Base-by-base conservation (phyloP, 2,329 filamentous ascomycete genomes). In the Teratosphaeriaceae sp. region DNA sequence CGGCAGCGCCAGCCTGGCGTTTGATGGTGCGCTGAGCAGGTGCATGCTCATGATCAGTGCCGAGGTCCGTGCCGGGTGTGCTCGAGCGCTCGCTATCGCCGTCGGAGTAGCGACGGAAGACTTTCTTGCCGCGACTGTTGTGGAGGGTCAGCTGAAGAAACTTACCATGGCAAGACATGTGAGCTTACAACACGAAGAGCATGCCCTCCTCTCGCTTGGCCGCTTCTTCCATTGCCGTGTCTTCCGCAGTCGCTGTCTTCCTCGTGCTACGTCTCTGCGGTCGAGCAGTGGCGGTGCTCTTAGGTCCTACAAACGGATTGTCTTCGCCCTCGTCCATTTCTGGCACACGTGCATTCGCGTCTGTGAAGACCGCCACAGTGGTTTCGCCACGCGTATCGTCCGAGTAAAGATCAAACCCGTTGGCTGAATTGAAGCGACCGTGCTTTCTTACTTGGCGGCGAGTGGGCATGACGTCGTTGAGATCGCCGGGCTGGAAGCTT, bases 131-230 rank as follows among this genome's bases (percentile, higher is more conserved):
- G 55, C 86, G 86, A 71, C 84, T 88, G 48, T 38, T 29, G 20
- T 37, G 20, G 23, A 26, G n/a, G 40, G 50, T 65, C 57, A 69
- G 61, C 39, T 11, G 35, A 35, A 16, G 13, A 33, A 27, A 19
- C 38, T 36, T 40, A 19, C 12, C 40, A 39, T 20, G 23, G 53
- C 48, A 43, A 45, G 39, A 38, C 49, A 63, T 62, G 57, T 36
- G 23, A 81, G n/a, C 84, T 75, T 74, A 88, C 84, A 90, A 90
- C 11, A 81, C 75, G 55, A 81, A 87, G 48, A 88, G 70, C 58
- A 88, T 74, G 46, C 86, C 86, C 61, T 90, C 84, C 3, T 81
- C 75, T 22, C 83, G 80, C 23, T 71, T 64, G 3, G 76, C 73
- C 12, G 79, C 79, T 35, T 84, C 76, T 5, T 70, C 45, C n/a